Base-by-base conservation (phyloP, 73 alveolate genomes). In the Halteria grandinella region DNA sequence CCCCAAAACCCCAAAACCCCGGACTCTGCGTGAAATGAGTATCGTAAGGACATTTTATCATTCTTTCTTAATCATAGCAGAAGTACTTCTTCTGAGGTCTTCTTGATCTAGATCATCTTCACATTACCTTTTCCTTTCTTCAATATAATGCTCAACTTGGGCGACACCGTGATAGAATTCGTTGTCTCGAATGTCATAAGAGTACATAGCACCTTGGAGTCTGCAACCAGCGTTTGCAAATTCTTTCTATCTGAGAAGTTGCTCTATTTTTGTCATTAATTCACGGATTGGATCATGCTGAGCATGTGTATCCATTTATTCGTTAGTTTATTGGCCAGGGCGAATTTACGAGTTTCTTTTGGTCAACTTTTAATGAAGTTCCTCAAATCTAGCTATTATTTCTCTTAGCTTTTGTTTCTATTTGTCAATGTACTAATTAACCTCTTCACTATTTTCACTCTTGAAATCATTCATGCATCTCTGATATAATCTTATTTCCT, bases 121-220 rank as follows among this genome's bases (percentile, higher is more conserved):
- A n/a, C n/a, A n/a, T n/a, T n/a, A n/a, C n/a, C n/a, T n/a, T n/a
- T n/a, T n/a, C n/a, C n/a, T n/a, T n/a, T n/a, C n/a, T n/a, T n/a
- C n/a, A n/a, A n/a, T n/a, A n/a, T n/a, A n/a, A n/a, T n/a, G n/a
- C n/a, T 60, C 77, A 5, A 60, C 77, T 36, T 60, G 60, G 10
- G 21, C 2, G 12, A 60, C 43, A 1, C 77, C 77, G 20, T 59
- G 37, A 28, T 60, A 60, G 15, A 25, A 21, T 25, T 60, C 77
- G 24, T 60, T 60, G 27, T 60, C 77, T 31, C 43, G 37, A 40
- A 60, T 40, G 23, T 60, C 77, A 60, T 60, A 60, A 8, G 77
- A 60, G 23, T 60, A 60, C 6, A 60, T 60, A 11, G 43, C 77
- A 21, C 77, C 43, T 4, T 59, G 15, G 21, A 60, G 28, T 60